Evolutionary conservation across 2,329 filamentous ascomycete genomes (phyloP), one percentile per base, ranked within the genome.

Genomic region (Calonectria naviculata): DNA sequence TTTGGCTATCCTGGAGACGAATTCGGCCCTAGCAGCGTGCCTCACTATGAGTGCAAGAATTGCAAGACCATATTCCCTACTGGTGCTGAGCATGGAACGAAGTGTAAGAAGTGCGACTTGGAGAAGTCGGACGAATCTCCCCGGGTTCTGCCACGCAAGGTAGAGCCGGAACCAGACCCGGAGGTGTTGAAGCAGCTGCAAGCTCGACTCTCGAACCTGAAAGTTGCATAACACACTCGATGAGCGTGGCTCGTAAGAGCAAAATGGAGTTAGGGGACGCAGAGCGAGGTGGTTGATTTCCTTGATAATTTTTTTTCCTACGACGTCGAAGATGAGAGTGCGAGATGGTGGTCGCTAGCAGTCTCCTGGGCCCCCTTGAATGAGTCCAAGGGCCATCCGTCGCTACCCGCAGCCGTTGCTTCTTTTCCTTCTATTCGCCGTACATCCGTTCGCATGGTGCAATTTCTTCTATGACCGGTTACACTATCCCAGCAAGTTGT

Each of bases 1-100:
- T 88, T 90, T 73, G 92, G 92, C 49, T 94, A 94, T 80, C 92
- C 92, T 5, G 91, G 92, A 47, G 92, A 94, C 76, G 88, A 84
- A 41, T 90, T 89, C 63, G 89, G 88, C 2, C 82, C 83, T 4
- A 87, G 83, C 70, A 86, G 87, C 71, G 83, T 87, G 41, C 87
- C 88, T 28, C 85, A 89, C 64, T 89, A 89, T 79, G 85, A 86
- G 36, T 95, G 93, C 81, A 88, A 91, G 74, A 84, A 87, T 65
- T 95, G 93, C 84, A 86, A 87, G 78, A 86, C 87, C 21, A 85
- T 89, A 46, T 93, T 90, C 80, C 86, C 87, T 0, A 79, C 83
- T 1, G 81, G 85, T 26, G 85, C 88, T 2, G 83, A 87, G 4
- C 84, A 90, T 47, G 88, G 87, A 8, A 85, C 86, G 7, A 83